Evolutionary conservation across 1,284 basidiomycete species (phyloP), one percentile per base, ranked within the genome.

Genomic region (Polyporus tsugae): DNA sequence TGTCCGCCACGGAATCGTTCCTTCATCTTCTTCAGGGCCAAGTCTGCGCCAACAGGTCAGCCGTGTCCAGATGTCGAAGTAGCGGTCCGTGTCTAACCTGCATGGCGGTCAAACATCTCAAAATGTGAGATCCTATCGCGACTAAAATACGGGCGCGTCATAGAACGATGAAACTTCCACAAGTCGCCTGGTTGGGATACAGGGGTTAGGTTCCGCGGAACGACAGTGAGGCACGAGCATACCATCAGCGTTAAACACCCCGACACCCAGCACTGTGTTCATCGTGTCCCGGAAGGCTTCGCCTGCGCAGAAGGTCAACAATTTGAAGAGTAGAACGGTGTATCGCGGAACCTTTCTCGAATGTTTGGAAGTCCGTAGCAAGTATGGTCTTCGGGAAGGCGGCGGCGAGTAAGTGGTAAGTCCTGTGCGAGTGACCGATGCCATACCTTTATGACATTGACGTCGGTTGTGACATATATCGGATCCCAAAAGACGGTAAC

Each of bases 131-230:
- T 72, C 13, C 65, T 52, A 41, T 73, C 72, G 46, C 72, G 67
- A 15, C 65, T 66, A 39, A 73, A 73, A 42, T 72, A 73, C 1
- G 72, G 72, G 5, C 78, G 71, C 3, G 79, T 78, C 78, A 79
- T 79, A 6, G 72, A 69, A 35, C 79, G 78, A 71, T 76, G 72
- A 69, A 75, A 77, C 76, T 77, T 79, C 78, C 78, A 79, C 71
- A 77, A 70, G 0, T 79, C 78, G 33, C 77, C 77, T 78, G 60
- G 4, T n/a, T 19, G 46, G 1, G 17, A 57, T 19, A 35, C 7
- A 17, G 46, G 22, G 33, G 3, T 6, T 53, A 29, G 2, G 46
- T 6, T 38, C 6, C 11, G 25, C 15, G 19, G 6, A n/a, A 19
- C 33, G n/a, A 6, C 9, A 17, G 22, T 57, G 63, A 4, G 15